These are phyloP conservation scores for Penicillium egyptiacum DNA, from an alignment of 495 filamentous ascomycete genomes.

Conservation along the genomic window DNA sequence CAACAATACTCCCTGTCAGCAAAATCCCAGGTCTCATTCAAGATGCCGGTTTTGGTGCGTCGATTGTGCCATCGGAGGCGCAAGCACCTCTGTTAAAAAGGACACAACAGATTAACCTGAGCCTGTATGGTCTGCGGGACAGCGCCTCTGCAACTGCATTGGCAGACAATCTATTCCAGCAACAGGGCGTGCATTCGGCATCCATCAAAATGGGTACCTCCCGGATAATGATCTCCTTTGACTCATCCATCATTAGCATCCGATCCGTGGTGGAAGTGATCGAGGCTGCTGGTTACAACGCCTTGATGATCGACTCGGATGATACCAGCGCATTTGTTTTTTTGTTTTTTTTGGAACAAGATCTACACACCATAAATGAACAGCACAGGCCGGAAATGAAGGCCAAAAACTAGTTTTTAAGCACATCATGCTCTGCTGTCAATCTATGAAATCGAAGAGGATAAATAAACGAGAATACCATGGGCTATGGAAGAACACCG, in stretches of 20 bases:
- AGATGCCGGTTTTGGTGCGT: slow-evolving; percentile 85
- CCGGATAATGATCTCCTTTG: slow-evolving; percentile 67
- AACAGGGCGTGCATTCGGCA: slow-evolving; percentile 70
- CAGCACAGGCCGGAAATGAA: no score
- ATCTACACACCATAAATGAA: no score
- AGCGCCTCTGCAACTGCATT: slow-evolving; percentile 66
- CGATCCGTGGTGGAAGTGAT: slow-evolving; percentile 79
- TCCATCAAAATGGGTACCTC: slow-evolving; percentile 66
- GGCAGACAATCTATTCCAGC: slow-evolving; percentile 63
- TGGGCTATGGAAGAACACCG: no score
- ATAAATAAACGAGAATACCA: no score
- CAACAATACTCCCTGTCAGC: slow-evolving; percentile 62
- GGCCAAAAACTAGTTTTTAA: no score
- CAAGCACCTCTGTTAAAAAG: slow-evolving; percentile 37
- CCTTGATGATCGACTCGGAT: slow-evolving; percentile 82
- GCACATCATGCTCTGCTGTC: no score
- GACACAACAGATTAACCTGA: slow-evolving; percentile 62
- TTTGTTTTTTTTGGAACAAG: no score
- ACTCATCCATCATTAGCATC: slow-evolving; percentile 69
- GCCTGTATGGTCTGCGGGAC: slow-evolving; percentile 76
- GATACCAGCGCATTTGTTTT: slow-evolving; percentile 97
- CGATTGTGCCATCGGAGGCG: slow-evolving; percentile 56
- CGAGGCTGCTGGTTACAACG: slow-evolving; percentile 80
- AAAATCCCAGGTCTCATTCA: slow-evolving; percentile 65
- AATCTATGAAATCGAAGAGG: no score